phyloP scores from a whole-genome alignment of 768 basidiomycete genomes.

The Kwoniella mangroviensis region DNA sequence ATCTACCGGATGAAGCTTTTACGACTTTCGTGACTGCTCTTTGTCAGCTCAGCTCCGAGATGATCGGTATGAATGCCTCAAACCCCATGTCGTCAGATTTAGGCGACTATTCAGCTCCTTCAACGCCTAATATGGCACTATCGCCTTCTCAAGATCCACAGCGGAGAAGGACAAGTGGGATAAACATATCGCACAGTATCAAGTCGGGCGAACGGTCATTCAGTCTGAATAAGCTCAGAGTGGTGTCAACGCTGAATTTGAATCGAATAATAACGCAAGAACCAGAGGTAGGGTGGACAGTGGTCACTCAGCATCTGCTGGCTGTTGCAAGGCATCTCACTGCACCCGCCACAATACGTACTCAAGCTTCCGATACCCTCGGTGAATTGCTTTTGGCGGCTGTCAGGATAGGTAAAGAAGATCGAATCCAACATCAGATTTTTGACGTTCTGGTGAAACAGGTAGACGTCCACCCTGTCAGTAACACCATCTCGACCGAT shows the following conservation, averaged over 20 bases:
- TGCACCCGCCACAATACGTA: slow-evolving; percentile 74
- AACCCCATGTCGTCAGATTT: slow-evolving; percentile 13
- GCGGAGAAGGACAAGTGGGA: slow-evolving; percentile 80
- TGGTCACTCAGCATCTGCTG: slow-evolving; percentile 78
- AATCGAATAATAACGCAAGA: slow-evolving; percentile 83
- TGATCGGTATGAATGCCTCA: slow-evolving; percentile 78
- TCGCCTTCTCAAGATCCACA: slow-evolving; percentile 30
- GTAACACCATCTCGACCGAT: slow-evolving; percentile 63
- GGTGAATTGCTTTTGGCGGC: slow-evolving; percentile 81
- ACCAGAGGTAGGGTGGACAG: slow-evolving; percentile 81
- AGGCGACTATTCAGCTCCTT: slow-evolving; percentile 22
- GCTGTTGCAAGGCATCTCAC: slow-evolving; percentile 70
- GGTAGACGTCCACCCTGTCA: slow-evolving; percentile 62
- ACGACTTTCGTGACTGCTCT: slow-evolving; percentile 75
- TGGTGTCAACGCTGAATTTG: slow-evolving; percentile 79
- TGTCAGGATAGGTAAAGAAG: slow-evolving; percentile 38
- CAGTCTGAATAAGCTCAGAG: slow-evolving; percentile 83
- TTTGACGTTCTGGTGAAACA: slow-evolving; percentile 84
- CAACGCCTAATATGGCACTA: slow-evolving; percentile 23
- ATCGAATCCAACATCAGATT: slow-evolving; percentile 75
- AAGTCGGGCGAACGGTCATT: slow-evolving; percentile 82
- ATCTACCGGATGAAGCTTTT: slow-evolving; percentile 81
- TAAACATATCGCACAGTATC: slow-evolving; percentile 76
- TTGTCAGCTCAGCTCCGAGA: slow-evolving; percentile 84
- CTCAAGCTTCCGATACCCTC: slow-evolving; percentile 85